Conservation (phyloP, 2,329 filamentous ascomycete genomes). For the Fusarium sp. region DNA sequence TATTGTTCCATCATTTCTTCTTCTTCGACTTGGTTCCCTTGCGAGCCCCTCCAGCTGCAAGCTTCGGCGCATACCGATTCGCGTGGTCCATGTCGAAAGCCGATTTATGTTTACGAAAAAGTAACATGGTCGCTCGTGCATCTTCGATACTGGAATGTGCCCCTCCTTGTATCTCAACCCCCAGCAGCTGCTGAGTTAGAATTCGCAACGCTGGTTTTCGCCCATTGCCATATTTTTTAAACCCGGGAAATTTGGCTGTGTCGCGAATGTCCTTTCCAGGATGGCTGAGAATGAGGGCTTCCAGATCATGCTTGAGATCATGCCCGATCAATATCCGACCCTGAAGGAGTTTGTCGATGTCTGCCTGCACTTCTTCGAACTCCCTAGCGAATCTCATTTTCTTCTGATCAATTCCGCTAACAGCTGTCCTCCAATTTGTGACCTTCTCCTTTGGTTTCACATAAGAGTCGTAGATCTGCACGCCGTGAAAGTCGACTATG, state of each 20-base stretch:
- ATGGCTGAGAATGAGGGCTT: slow-evolving; percentile 81
- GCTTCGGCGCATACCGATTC: slow-evolving; percentile 67
- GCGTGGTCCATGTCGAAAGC: slow-evolving; percentile 86
- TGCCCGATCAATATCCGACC: slow-evolving; percentile 84
- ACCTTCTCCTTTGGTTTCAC: slow-evolving; percentile 82
- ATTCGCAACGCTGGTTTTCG: slow-evolving; percentile 74
- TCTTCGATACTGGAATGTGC: slow-evolving; percentile 79
- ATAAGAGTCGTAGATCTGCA: slow-evolving; percentile 93
- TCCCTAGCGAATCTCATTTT: slow-evolving; percentile 76
- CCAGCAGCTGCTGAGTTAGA: slow-evolving; percentile 67
- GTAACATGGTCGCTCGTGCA: slow-evolving; percentile 87
- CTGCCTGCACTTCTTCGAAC: slow-evolving; percentile 81
- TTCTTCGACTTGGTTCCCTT: slow-evolving; percentile 57
- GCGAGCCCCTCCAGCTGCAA: slow-evolving; percentile 24
- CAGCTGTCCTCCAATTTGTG: slow-evolving; percentile 88
- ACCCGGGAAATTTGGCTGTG: slow-evolving; percentile 81
- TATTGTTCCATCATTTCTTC: slow-evolving; percentile 48
- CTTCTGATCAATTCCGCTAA: slow-evolving; percentile 82
- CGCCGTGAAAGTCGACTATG: slow-evolving; percentile 92
- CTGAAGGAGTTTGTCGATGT: slow-evolving; percentile 75
- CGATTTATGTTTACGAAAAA: slow-evolving; percentile 85
- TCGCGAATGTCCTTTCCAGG: slow-evolving; percentile 83
- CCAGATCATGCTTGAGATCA: slow-evolving; percentile 82
- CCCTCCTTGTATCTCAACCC: slow-evolving; percentile 71
- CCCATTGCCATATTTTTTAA: slow-evolving; percentile 75